Percentiles rank a stretch among this genome's conserved stretches.
Conservation (phyloP, 78 protist genomes). For the Planoprotostelium fungivorum region DNA sequence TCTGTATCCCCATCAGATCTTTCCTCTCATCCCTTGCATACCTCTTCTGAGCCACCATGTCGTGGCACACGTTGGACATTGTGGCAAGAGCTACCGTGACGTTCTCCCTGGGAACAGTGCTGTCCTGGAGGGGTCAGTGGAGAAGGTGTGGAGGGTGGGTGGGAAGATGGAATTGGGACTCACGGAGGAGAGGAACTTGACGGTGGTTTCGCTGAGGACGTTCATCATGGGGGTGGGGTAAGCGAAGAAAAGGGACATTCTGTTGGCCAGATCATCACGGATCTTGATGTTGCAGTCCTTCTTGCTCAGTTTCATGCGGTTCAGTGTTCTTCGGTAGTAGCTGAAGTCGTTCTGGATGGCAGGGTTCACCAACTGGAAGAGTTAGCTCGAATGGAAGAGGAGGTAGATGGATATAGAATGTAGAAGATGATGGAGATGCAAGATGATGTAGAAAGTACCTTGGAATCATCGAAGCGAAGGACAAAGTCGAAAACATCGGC, state of each 20-base stretch:
- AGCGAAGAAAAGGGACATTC: slow-evolving; percentile 82
- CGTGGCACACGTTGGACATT: slow-evolving; percentile 73
- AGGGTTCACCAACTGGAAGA: slow-evolving; percentile 71
- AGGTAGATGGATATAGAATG: not conserved
- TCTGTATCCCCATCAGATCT: slow-evolving; percentile 6
- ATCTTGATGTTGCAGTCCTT: slow-evolving; percentile 60
- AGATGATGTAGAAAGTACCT: slow-evolving; percentile 23
- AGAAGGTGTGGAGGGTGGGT: not conserved
- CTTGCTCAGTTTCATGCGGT: slow-evolving; percentile 65
- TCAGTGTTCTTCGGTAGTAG: slow-evolving; percentile 77
- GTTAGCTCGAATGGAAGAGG: not conserved
- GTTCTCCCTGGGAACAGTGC: slow-evolving; percentile 62
- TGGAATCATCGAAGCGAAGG: slow-evolving; percentile 72
- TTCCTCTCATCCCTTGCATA: not conserved
- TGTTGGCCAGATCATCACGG: slow-evolving; percentile 73
- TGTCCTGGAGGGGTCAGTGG: slow-evolving; percentile 4
- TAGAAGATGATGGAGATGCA: too few relatives aligned
- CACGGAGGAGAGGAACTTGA: slow-evolving; percentile 48
- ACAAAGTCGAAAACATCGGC: slow-evolving; percentile 80
- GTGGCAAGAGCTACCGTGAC: slow-evolving; percentile 49
- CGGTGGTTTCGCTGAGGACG: slow-evolving; percentile 56
- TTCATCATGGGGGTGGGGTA: slow-evolving; percentile 85
- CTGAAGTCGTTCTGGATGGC: slow-evolving; percentile 80
- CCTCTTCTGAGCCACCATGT: slow-evolving; percentile 63
- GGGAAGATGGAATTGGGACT: not conserved